These are phyloP conservation scores for Sugiyamaella neomexicana DNA, from an alignment of 1,139 yeast genomes.

Conservation along the genomic window DNA sequence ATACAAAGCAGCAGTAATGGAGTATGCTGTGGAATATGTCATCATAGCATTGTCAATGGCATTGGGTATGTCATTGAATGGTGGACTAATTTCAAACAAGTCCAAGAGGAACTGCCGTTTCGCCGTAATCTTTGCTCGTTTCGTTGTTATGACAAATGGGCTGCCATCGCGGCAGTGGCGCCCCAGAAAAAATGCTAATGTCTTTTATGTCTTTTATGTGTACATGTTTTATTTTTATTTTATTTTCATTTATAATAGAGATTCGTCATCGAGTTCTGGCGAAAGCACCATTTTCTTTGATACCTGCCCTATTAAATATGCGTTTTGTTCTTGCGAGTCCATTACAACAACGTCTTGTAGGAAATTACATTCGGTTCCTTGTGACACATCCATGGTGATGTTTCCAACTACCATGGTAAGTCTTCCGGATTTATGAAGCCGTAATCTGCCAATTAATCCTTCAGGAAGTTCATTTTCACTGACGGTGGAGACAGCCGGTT, in stretches of 20 bases:
- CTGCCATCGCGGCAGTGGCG: neutral
- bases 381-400: constrained; percentile 63
- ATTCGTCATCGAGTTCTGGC: constrained; percentile 40
- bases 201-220: neutral
- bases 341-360: constrained; percentile 73
- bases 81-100: constrained; percentile 49
- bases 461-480: constrained; percentile 31
- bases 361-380: constrained; percentile 73
- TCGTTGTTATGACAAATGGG: constrained; percentile 29
- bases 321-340: constrained; percentile 49
- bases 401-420: constrained; percentile 73
- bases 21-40: constrained; percentile 55
- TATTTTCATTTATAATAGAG: constrained; percentile 8
- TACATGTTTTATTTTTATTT: constrained; percentile 3
- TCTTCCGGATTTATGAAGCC: constrained; percentile 80
- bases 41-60: constrained; percentile 47
- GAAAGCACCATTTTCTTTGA: constrained; percentile 57
- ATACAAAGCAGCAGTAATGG: constrained; percentile 42
- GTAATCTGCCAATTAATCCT: constrained; percentile 70
- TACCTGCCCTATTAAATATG: constrained; percentile 62
- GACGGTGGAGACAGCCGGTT: constrained; percentile 14
- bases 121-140: constrained; percentile 30
- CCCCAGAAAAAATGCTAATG: too few species aligned
- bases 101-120: constrained; percentile 21
- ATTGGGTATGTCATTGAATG: constrained; percentile 59